Percentiles rank a stretch among this genome's conserved stretches.
These are phyloP conservation scores for Eutrema yunnanense DNA, from an alignment of 345 rosid species.

Conservation along the genomic window DNA sequence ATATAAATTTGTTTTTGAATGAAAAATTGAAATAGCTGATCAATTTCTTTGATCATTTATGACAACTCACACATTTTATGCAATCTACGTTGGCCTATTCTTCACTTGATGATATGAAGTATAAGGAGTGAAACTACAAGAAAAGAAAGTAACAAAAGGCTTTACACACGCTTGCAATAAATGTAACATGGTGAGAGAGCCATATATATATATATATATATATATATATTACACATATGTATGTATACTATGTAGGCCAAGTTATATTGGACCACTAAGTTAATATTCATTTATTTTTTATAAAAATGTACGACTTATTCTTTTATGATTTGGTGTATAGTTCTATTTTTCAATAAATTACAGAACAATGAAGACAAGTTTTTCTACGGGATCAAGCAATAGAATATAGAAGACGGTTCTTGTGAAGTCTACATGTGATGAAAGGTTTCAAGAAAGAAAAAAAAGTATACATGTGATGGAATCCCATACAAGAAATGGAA, in stretches of 20 bases:
- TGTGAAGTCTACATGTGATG: neutral
- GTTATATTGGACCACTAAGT: neutral
- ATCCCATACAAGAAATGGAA: neutral
- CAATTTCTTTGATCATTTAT: slow-evolving; percentile 7
- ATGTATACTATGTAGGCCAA: slow-evolving; percentile 4
- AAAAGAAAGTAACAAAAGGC: slow-evolving; percentile 1
- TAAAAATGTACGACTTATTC: neutral
- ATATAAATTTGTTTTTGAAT: neutral
- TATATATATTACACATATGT: neutral
- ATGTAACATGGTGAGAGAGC: neutral
- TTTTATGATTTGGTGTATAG: neutral
- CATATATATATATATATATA: neutral
- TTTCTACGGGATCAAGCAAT: neutral
- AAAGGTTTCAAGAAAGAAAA: neutral
- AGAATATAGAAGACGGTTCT: neutral
- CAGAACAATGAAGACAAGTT: neutral
- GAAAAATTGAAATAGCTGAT: neutral
- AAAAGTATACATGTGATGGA: neutral
- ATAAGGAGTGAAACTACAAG: neutral
- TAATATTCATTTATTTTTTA: neutral
- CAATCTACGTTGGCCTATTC: neutral
- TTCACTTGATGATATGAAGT: slow-evolving; percentile 1
- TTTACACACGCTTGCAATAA: slow-evolving; percentile 19
- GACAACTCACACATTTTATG: slow-evolving; percentile 17
- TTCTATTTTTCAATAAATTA: neutral